phyloP scores from a whole-genome alignment of 1,139 yeast genomes.

The Diutina neorugosa region DNA sequence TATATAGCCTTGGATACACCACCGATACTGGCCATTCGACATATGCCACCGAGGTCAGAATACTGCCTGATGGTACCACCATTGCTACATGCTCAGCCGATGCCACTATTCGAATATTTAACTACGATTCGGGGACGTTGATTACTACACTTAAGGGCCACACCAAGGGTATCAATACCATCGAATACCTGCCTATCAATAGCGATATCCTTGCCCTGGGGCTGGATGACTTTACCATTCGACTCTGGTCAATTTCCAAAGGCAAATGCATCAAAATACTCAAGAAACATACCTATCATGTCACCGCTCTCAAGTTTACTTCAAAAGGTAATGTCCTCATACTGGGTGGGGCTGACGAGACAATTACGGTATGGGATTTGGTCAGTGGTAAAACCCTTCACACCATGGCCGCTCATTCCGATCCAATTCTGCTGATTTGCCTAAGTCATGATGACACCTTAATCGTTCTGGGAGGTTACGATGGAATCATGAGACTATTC shows the following conservation, averaged over 20 bases:
- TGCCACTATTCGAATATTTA: conserved; percentile 17
- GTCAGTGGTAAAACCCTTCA: conserved; percentile 57
- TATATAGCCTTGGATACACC: neutral
- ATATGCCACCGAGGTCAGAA: conserved; percentile 32
- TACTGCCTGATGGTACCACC: conserved; percentile 52
- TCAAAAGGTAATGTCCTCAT: conserved; percentile 67
- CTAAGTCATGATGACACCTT: conserved; percentile 73
- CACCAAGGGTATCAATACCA: conserved; percentile 52
- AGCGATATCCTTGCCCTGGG: conserved; percentile 68
- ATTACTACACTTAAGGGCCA: conserved; percentile 45
- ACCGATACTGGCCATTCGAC: neutral
- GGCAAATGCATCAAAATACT: conserved; percentile 46
- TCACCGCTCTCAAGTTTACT: conserved; percentile 61
- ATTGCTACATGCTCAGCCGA: conserved; percentile 46
- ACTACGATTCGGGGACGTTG: conserved; percentile 13
- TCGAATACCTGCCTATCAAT: conserved; percentile 64
- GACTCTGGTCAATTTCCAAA: conserved; percentile 53
- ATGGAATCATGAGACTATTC: conserved; percentile 81
- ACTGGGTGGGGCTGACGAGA: conserved; percentile 85
- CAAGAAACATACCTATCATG: conserved; percentile 78
- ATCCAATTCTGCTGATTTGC: conserved; percentile 70
- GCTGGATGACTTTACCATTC: conserved; percentile 74
- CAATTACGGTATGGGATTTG: conserved; percentile 83
- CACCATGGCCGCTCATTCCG: conserved; percentile 87
- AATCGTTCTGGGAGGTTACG: conserved; percentile 79